Evolutionary conservation across 1,139 yeast genomes (phyloP).

Genomic region (Wickerhamomyces sp.): DNA sequence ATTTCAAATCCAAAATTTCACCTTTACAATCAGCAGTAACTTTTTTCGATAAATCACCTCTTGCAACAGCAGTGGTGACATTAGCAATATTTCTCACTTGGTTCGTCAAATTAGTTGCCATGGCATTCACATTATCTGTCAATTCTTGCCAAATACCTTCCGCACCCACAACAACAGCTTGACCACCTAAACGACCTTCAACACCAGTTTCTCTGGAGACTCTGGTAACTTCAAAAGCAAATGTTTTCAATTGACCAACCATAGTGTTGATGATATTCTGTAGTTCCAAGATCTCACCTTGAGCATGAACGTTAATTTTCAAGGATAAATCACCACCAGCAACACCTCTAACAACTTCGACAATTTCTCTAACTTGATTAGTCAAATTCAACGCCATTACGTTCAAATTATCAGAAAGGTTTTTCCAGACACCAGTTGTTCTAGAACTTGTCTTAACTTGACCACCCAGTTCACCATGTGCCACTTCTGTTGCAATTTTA

Average conservation of each 20-base stretch:
- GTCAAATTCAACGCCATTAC: slow-evolving; percentile 85
- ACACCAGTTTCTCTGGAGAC: slow-evolving; percentile 92
- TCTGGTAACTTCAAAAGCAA: slow-evolving; percentile 82
- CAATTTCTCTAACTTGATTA: slow-evolving; percentile 77
- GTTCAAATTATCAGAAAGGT: slow-evolving; percentile 77
- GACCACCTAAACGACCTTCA: slow-evolving; percentile 86
- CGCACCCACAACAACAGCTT: slow-evolving; percentile 83
- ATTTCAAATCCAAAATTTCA: slow-evolving; percentile 87
- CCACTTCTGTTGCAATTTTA: slow-evolving; percentile 82
- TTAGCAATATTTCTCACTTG: slow-evolving; percentile 92
- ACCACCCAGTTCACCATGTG: slow-evolving; percentile 85
- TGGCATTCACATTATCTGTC: slow-evolving; percentile 83
- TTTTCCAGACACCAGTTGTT: slow-evolving; percentile 83
- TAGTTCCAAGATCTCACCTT: slow-evolving; percentile 78
- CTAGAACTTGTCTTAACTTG: slow-evolving; percentile 67
- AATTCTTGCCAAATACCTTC: slow-evolving; percentile 93
- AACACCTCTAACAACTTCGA: slow-evolving; percentile 85
- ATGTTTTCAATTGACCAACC: slow-evolving; percentile 85
- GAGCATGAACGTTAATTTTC: slow-evolving; percentile 80
- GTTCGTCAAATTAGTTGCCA: slow-evolving; percentile 86
- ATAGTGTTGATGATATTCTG: slow-evolving; percentile 76
- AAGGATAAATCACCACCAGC: slow-evolving; percentile 82
- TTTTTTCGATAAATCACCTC: slow-evolving; percentile 84
- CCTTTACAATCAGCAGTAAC: slow-evolving; percentile 90
- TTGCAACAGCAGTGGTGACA: slow-evolving; percentile 89